Percentiles rank a stretch among this genome's conserved stretches.
phyloP scores from a whole-genome alignment of 2,329 filamentous ascomycete species.

The Penicillium aurantiogriseum region DNA sequence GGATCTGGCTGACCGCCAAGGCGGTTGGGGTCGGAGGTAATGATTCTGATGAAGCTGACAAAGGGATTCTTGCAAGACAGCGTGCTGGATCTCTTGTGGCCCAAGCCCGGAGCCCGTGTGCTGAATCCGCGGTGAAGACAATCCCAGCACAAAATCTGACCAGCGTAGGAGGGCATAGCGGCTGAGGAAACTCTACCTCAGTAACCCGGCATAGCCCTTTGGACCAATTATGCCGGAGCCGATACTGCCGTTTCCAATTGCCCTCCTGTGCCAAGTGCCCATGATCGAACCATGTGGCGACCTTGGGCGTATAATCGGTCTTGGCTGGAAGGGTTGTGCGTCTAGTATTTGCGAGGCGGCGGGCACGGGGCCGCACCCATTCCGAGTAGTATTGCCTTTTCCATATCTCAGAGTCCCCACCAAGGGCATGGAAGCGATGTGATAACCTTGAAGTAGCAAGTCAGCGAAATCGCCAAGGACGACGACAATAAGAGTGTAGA shows the following conservation, averaged over 20 bases:
- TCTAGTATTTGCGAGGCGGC: conserved; percentile 68
- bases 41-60: conserved; percentile 50
- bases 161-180: conserved; percentile 60
- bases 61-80: conserved; percentile 54
- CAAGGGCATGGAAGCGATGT: conserved; percentile 68
- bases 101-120: conserved; percentile 75
- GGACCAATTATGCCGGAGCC: conserved; percentile 86
- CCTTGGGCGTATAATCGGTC: conserved; percentile 53
- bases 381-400: conserved; percentile 81
- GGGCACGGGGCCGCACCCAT: conserved; percentile 79
- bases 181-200: conserved; percentile 65
- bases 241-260: conserved; percentile 88
- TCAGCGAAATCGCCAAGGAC: not conserved
- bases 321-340: conserved; percentile 40
- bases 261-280: conserved; percentile 54
- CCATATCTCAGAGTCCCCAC: conserved; percentile 85
- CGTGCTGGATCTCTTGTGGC: conserved; percentile 61
- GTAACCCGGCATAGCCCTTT: conserved; percentile 76
- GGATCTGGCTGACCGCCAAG: conserved; percentile 41
- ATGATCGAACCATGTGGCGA: conserved; percentile 63
- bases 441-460: conserved; percentile 48
- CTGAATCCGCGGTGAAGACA: conserved; percentile 71
- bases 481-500: conserved; percentile 5
- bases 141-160: conserved; percentile 75
- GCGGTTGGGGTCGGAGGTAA: conserved; percentile 62